Percentiles rank a stretch among this genome's conserved stretches.
These are phyloP conservation scores for Salvia sclarea DNA, from an alignment of 305 asterid species.

Conservation along the genomic window DNA sequence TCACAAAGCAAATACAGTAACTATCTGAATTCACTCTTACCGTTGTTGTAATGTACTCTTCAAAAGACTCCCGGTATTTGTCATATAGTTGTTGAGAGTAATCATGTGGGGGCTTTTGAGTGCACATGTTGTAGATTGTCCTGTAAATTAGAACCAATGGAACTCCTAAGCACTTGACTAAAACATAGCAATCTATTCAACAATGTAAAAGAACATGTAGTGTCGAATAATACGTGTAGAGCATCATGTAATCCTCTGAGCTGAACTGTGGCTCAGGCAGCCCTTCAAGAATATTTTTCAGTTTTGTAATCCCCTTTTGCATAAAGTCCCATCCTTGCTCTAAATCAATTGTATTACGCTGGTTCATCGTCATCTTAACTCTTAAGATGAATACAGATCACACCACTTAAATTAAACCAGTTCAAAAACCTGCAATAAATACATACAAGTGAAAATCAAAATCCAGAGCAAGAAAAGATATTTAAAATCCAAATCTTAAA, in stretches of 20 bases:
- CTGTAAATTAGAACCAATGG: constrained; percentile 46
- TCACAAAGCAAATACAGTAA: background rate
- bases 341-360: constrained; percentile 57
- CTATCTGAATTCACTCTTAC: constrained; percentile 37
- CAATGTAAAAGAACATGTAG: constrained; percentile 17
- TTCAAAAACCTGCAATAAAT: constrained; percentile 29
- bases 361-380: constrained; percentile 60
- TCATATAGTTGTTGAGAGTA: constrained; percentile 82
- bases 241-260: constrained; percentile 80
- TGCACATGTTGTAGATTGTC: constrained; percentile 85
- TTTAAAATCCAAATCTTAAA: constrained; percentile 3
- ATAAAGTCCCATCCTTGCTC: constrained; percentile 81
- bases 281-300: constrained; percentile 73
- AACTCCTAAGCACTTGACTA: constrained; percentile 24
- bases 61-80: constrained; percentile 66
- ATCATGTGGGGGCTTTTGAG: constrained; percentile 83
- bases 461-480: background rate
- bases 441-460: constrained; percentile 19
- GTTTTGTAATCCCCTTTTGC: constrained; percentile 74
- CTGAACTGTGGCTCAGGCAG: constrained; percentile 74
- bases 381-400: constrained; percentile 21
- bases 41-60: constrained; percentile 61
- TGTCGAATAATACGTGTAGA: constrained; percentile 60
- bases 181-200: background rate
- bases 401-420: constrained; percentile 17